Evolutionary conservation across 2,329 filamentous ascomycete species (phyloP).

Genomic region (Pseudogymnoascus sp.): DNA sequence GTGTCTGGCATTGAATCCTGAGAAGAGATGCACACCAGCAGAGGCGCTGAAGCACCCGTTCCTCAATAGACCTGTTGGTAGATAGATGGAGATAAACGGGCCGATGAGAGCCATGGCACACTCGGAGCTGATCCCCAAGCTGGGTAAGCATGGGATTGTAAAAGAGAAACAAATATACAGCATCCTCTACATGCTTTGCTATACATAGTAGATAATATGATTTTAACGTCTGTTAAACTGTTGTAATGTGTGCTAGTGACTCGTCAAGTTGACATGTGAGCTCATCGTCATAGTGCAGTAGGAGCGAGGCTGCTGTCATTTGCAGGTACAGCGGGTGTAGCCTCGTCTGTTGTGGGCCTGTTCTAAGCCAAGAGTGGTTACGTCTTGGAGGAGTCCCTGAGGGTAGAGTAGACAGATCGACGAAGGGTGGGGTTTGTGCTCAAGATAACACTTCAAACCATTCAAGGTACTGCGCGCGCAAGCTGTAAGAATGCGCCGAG

Average conservation of each 20-base stretch:
- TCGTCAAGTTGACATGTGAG: background rate
- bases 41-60: constrained; percentile 89
- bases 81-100: background rate
- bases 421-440: background rate
- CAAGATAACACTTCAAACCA: background rate
- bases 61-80: constrained; percentile 39
- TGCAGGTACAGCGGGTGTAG: background rate
- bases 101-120: background rate
- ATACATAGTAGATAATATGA: constrained; percentile 3
- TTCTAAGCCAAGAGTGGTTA: constrained; percentile 2
- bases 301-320: background rate
- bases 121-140: background rate
- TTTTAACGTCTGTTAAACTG: background rate
- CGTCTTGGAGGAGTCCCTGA: background rate
- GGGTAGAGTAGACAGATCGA: background rate
- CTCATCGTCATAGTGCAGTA: background rate
- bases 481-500: background rate
- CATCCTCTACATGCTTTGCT: background rate
- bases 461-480: background rate
- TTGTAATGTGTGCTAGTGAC: background rate
- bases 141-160: background rate
- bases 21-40: constrained; percentile 78
- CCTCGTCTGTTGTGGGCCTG: background rate
- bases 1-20: constrained; percentile 82
- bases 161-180: background rate